Evolutionary conservation across 768 basidiomycete species (phyloP).

Genomic region (Podaxis sp.): DNA sequence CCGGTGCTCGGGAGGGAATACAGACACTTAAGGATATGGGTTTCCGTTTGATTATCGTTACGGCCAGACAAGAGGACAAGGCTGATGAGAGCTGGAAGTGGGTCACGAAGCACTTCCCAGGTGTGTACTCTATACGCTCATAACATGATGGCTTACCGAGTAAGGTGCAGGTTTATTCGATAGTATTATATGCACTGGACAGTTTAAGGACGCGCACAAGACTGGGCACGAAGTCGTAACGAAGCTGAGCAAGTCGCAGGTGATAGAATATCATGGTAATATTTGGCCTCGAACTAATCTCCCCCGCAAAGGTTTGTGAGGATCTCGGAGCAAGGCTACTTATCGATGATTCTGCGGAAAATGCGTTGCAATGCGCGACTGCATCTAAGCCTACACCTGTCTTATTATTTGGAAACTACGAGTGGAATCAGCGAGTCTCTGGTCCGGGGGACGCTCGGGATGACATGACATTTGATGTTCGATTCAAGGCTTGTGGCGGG

Average conservation of each 20-base stretch:
- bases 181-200: constrained; percentile 69
- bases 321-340: constrained; percentile 61
- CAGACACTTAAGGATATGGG: constrained; percentile 58
- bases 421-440: constrained; percentile 69
- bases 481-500: constrained; percentile 44
- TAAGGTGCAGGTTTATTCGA: constrained; percentile 48
- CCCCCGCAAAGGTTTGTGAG: constrained; percentile 52
- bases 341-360: constrained; percentile 82
- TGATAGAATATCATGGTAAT: constrained; percentile 22
- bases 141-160: not conserved
- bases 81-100: constrained; percentile 64
- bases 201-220: constrained; percentile 58
- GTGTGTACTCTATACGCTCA: constrained; percentile 27
- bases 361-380: constrained; percentile 59
- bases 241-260: constrained; percentile 71
- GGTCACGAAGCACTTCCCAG: constrained; percentile 65
- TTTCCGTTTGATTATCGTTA: constrained; percentile 70
- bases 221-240: constrained; percentile 43
- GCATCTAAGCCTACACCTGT: constrained; percentile 52
- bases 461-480: constrained; percentile 53
- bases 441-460: constrained; percentile 40
- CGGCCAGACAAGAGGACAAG: constrained; percentile 59
- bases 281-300: not conserved
- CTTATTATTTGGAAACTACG: constrained; percentile 72
- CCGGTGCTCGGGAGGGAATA: constrained; percentile 60